These are phyloP conservation scores for Psidium friedrichsthalianum DNA, from an alignment of 345 rosid genomes.

Conservation along the genomic window DNA sequence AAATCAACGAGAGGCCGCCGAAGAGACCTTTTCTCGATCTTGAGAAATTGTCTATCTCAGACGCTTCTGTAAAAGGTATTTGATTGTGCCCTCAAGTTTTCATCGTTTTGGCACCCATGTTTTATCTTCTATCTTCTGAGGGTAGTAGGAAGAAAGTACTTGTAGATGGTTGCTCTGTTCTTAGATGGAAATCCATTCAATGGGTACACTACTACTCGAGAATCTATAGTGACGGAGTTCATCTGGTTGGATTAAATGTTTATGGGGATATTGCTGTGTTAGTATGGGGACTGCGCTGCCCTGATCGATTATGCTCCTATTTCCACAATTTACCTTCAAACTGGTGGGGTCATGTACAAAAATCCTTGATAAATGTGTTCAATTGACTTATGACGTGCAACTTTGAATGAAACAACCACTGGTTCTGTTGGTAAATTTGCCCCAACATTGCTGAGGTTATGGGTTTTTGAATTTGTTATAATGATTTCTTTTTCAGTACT, in stretches of 20 bases:
- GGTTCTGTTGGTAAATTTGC: background rate
- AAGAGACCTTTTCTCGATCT: conserved; percentile 52
- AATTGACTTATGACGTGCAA: background rate
- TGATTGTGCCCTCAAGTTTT: background rate
- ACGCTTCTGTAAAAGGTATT: conserved; percentile 31
- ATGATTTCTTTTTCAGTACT: background rate
- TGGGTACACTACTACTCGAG: background rate
- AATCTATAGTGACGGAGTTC: background rate
- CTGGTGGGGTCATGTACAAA: background rate
- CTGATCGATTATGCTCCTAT: background rate
- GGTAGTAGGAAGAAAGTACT: background rate
- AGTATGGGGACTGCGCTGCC: background rate
- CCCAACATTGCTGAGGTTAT: background rate
- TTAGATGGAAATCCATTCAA: background rate
- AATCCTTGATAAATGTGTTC: background rate
- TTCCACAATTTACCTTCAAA: background rate
- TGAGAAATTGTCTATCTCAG: conserved; percentile 37
- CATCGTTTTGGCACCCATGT: background rate
- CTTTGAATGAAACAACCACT: background rate
- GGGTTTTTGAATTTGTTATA: background rate
- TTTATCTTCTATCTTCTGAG: background rate
- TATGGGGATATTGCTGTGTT: background rate
- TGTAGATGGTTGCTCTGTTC: background rate
- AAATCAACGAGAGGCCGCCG: conserved; percentile 65
- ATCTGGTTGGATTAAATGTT: background rate